Evolutionary conservation across 345 rosid genomes (phyloP), one percentile per base, ranked within the genome.

Genomic region (Crucihimalaya himalaica): DNA sequence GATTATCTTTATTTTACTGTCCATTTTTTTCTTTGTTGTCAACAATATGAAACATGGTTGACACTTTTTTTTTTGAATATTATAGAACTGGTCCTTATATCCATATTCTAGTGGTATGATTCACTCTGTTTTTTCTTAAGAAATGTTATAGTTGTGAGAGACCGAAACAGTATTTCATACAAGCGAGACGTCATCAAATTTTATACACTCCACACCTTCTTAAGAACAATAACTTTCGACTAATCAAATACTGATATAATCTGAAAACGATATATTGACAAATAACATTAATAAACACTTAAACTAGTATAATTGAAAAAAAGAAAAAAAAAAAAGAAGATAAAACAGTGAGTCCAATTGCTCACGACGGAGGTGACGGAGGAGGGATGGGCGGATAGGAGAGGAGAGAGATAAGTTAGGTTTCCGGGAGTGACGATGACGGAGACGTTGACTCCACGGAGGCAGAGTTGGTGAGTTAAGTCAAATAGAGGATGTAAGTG

Each of bases 401-500:
- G 83, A n/a, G 87, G 72, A 29, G 85, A 71, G 65, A 85, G 79
- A 52, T 42, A 42, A 7, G 83, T 79, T 68, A 79, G 77, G 85
- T 82, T 84, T 35, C 81, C 84, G 27, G 88, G 88, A 5, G 89
- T 86, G 66, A 74, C 60, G 29, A 88, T 13, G 66, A 86, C 46
- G 45, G 90, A 82, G 81, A 86, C 60, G 37, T 76, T 57, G 54
- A 85, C 15, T 35, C 55, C 59, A 20, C 27, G 77, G 74, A 75
- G 82, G 23, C 54, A 34, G 23, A 88, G 85, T 14, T 82, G 87
- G 81, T 82, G 85, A 40, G 82, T 79, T 2, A 88, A 79, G 74
- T 86, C 86, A 6, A 85, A 72, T 5, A 85, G 85, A 1, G 93
- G 64, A 6, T 85, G 84, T 39, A 56, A 48, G 79, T 88, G 93